Base-by-base conservation (phyloP, 306 rosid species). In the Canavalia gladiata region DNA sequence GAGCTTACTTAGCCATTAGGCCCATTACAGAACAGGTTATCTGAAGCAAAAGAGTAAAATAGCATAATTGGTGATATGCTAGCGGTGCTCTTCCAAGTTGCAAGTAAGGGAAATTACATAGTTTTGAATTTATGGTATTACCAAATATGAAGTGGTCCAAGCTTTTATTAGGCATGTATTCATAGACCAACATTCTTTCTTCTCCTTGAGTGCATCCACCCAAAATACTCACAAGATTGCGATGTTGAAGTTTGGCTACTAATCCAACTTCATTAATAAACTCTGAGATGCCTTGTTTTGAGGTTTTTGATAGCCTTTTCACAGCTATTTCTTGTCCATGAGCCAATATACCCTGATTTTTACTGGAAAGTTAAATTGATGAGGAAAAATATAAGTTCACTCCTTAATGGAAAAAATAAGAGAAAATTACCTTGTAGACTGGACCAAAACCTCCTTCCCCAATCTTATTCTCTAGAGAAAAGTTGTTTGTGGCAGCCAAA, bases 361-460 rank as follows among this genome's bases (percentile, higher is more conserved):
- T 4, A 31, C 1, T 37, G 29, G 50, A 29, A 30, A 72, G 13
- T 13, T 49, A 28, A 73, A 28, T 7, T 30, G 12, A 72, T 46
- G n/a, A 60, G 6, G 68, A 18, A 52, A 49, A 59, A 25, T 52
- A 41, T 8, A 42, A 4, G 10, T 3, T 8, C 29, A 2, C 9
- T 12, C 39, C 33, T 57, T 37, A 45, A 67, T 34, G 41, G 29
- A 11, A 34, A 74, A 33, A 46, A 13, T 3, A 0, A 63, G 12
- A 46, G 29, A 3, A 73, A 50, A 5, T 78, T 49, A 86, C 88
- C 86, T 73, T 86, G 84, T 89, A 89, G 7, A 89, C 88, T 5
- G 85, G 59, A 29, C 91, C 88, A 82, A 87, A 89, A 9, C 88
- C 90, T 11, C 88, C 90, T 76, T 89, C 76, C 3, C 92, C 90